Conservation (phyloP, 495 filamentous ascomycete genomes). For the Mycothermus thermophilus region DNA sequence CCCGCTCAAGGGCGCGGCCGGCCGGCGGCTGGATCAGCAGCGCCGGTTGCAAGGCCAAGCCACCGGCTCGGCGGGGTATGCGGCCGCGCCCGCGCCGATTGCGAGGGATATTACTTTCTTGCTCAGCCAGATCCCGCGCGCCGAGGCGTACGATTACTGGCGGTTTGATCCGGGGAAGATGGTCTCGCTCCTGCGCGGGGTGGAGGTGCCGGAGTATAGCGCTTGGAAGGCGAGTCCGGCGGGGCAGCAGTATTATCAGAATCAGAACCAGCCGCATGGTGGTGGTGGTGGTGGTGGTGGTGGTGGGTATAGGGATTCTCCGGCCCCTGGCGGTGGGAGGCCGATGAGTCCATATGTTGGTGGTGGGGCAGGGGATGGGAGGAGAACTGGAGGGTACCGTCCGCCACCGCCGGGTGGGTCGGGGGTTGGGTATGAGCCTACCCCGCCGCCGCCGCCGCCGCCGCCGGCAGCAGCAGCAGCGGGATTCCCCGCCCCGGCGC, state of each 20-base stretch:
- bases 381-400: neutral
- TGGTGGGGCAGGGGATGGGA: neutral
- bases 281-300: too few species aligned
- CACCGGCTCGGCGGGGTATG: slow-evolving; percentile 20
- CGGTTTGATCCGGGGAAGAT: slow-evolving; percentile 55
- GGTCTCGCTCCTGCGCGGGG: slow-evolving; percentile 56
- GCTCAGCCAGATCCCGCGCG: slow-evolving; percentile 65
- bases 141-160: slow-evolving; percentile 52
- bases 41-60: slow-evolving; percentile 41
- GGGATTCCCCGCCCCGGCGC: slow-evolving; percentile 9
- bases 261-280: too few species aligned
- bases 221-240: slow-evolving; percentile 24
- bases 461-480: slow-evolving; percentile 28
- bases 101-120: slow-evolving; percentile 74
- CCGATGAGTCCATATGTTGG: neutral
- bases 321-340: too few species aligned
- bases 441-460: slow-evolving; percentile 21
- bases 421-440: neutral
- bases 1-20: slow-evolving; percentile 73
- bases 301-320: too few species aligned
- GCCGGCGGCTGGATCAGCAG: slow-evolving; percentile 68
- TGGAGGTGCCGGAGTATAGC: slow-evolving; percentile 45
- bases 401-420: neutral
- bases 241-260: too few species aligned
- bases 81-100: slow-evolving; percentile 32